Conservation (phyloP, 2,329 filamentous ascomycete genomes). For the Periglandula ipomoeae region DNA sequence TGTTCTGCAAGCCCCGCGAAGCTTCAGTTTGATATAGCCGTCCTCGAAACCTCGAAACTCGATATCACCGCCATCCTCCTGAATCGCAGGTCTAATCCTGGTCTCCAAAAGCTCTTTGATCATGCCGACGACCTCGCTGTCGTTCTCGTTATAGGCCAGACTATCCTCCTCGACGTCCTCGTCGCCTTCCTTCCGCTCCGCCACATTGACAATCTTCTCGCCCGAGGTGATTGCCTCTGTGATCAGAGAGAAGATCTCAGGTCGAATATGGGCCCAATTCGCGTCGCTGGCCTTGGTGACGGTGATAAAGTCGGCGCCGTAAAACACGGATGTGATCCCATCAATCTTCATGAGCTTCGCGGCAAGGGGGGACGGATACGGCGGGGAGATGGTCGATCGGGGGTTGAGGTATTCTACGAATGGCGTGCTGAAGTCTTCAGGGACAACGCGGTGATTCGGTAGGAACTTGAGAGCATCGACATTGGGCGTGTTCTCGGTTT, state of each 20-base stretch:
- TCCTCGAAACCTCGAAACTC: slow-evolving; percentile 83
- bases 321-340: slow-evolving; percentile 90
- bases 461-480: slow-evolving; percentile 94
- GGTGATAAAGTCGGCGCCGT: slow-evolving; percentile 92
- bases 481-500: slow-evolving; percentile 92
- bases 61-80: slow-evolving; percentile 96
- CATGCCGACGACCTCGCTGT: slow-evolving; percentile 93
- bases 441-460: slow-evolving; percentile 79
- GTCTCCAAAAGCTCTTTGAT: slow-evolving; percentile 97
- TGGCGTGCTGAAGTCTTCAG: slow-evolving; percentile 58
- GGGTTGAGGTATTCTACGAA: slow-evolving; percentile 91
- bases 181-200: slow-evolving; percentile 50
- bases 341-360: slow-evolving; percentile 88
- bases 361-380: slow-evolving; percentile 84
- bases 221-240: slow-evolving; percentile 85
- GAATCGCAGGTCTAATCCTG: slow-evolving; percentile 86
- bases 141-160: slow-evolving; percentile 77
- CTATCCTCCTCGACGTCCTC: slow-evolving; percentile 49
- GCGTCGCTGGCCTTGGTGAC: slow-evolving; percentile 83
- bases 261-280: slow-evolving; percentile 91
- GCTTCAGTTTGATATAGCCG: slow-evolving; percentile 75
- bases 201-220: slow-evolving; percentile 66
- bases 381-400: slow-evolving; percentile 77
- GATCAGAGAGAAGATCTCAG: slow-evolving; percentile 90
- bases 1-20: slow-evolving; percentile 86